Base-by-base conservation (phyloP, 345 rosid genomes). In the Eucalyptus polybractea region DNA sequence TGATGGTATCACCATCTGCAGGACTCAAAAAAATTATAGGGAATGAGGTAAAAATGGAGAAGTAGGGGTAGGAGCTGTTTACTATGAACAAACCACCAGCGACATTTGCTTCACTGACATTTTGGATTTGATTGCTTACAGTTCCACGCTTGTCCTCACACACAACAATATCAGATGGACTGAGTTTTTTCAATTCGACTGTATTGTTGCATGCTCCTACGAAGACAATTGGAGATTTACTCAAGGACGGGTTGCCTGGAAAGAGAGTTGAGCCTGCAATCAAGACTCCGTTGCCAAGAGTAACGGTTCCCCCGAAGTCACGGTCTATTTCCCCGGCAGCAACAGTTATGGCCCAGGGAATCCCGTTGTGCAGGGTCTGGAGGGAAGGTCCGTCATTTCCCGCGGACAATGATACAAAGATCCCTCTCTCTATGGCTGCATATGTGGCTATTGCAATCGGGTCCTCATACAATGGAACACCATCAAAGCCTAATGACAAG, bases 381-480 rank as follows among this genome's bases (percentile, higher is more conserved):
- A 29, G 29, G 29, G 2, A 58, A 25, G 92, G 89, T 31, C 91
- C 91, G 12, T 27, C 56, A 47, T 93, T 92, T 81, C 90, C 93
- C 2, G 91, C 87, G 10, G 92, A 89, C 15, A 89, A 89, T 13
- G 94, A 93, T 58, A 94, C 95, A 25, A 92, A 92, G 54, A 95
- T 90, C 29, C 91, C 91, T 88, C 91, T 92, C 87, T 93, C 93
- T 25, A 91, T 60, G 86, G 95, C 96, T 9, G 94, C 91, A 86
- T 94, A 92, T 60, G 95, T 88, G 89, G 95, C 95, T 31, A 94
- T 67, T 10, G 95, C 95, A 3, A 94, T 31, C 3, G 95, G 94
- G 42, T 94, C 95, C 45, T 94, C 91, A 33, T 93, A 90, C 90
- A 94, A 54, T 6, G 90, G 72, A 50, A 89, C 87, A 9, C 86